Percentiles rank a stretch among this genome's conserved stretches.
phyloP scores from a whole-genome alignment of 345 rosid species.

The Lepidium aucheri region DNA sequence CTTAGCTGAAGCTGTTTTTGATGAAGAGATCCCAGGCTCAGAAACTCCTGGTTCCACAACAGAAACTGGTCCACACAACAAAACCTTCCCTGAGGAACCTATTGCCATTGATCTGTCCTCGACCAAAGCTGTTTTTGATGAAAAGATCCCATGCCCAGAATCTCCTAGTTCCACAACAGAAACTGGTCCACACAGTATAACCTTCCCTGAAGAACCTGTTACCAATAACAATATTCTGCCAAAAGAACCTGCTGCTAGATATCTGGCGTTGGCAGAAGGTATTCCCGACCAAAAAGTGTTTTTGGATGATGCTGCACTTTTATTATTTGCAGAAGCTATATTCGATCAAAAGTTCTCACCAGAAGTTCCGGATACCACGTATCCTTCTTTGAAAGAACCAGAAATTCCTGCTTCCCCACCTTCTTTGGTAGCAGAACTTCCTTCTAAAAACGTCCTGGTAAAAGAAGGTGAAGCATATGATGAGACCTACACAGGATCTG shows the following conservation, averaged over 20 bases:
- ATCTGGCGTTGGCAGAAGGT: conserved; percentile 21
- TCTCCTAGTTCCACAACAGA: background rate
- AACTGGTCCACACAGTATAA: background rate
- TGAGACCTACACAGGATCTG: conserved; percentile 26
- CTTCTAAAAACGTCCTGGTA: background rate
- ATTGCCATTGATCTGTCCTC: background rate
- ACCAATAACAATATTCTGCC: background rate
- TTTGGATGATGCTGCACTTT: conserved; percentile 28
- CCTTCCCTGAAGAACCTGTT: background rate
- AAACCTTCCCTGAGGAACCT: background rate
- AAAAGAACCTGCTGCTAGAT: conserved; percentile 21
- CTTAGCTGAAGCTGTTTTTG: background rate
- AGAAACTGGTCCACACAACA: background rate
- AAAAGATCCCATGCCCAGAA: background rate
- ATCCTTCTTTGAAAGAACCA: conserved; percentile 8
- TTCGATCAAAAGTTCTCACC: conserved; percentile 28
- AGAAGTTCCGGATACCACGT: conserved; percentile 12
- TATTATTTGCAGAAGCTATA: conserved; percentile 29
- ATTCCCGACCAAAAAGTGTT: conserved; percentile 27
- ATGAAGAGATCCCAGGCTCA: background rate
- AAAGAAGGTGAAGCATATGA: conserved; percentile 3
- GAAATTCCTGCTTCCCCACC: background rate
- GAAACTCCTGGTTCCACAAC: background rate
- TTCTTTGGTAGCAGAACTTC: conserved; percentile 1
- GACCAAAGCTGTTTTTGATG: background rate